Conservation (phyloP, 192 early-diverging fungal genomes). For the Coemansia sp. region DNA sequence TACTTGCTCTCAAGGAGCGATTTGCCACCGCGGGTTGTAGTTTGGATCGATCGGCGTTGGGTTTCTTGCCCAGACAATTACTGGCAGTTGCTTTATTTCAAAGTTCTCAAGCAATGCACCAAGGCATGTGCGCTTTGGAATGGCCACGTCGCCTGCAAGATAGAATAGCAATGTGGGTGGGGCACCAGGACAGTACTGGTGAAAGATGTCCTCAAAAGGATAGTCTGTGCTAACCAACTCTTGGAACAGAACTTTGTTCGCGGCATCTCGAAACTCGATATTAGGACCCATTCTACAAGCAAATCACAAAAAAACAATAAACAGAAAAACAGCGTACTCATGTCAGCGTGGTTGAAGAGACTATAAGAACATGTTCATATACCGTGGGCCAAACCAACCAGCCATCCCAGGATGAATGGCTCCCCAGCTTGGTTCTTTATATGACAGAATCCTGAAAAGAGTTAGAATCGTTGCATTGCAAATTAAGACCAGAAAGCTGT, state of each 20-base stretch:
- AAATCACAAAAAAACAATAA: not conserved
- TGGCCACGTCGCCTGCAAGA: slow-evolving; percentile 23
- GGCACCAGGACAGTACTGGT: slow-evolving; percentile 39
- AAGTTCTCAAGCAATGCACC: slow-evolving; percentile 13
- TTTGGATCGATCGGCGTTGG: slow-evolving; percentile 14
- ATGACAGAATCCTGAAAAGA: no score
- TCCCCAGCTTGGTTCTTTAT: no score
- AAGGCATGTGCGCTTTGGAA: slow-evolving; percentile 29
- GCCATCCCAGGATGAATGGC: no score
- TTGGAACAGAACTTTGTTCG: slow-evolving; percentile 33
- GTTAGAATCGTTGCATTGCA: no score
- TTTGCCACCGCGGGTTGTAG: slow-evolving; percentile 33
- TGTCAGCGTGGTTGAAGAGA: no score
- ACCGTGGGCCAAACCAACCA: no score
- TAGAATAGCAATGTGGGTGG: slow-evolving; percentile 45
- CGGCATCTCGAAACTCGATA: slow-evolving; percentile 49
- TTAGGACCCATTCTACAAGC: slow-evolving; percentile 25
- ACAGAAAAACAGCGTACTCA: not conserved
- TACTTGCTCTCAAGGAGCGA: no score
- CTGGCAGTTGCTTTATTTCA: slow-evolving; percentile 14
- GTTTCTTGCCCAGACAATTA: slow-evolving; percentile 37
- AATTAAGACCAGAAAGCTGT: not conserved
- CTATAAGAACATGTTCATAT: no score
- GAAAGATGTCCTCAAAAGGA: slow-evolving; percentile 45
- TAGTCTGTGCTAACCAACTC: slow-evolving; percentile 41